Base-by-base conservation (phyloP, 139 green algal genomes). In the Chlamydomonas applanata region DNA sequence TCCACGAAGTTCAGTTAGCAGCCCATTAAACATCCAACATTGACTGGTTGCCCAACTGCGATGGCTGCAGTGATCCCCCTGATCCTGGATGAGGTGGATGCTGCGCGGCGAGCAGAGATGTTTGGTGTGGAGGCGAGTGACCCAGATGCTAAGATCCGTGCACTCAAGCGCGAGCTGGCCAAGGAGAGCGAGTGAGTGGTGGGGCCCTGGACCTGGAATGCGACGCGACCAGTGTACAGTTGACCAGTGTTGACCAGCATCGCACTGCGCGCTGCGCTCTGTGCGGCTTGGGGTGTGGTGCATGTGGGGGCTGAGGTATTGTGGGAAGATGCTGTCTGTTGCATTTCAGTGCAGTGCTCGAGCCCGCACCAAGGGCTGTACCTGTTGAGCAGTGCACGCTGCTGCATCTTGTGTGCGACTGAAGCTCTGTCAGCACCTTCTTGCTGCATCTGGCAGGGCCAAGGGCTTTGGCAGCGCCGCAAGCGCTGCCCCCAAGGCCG, bases 111-210 rank as follows among this genome's bases (percentile, higher is more conserved):
- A 1, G 9, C 49, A 19, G 79, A 73, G 45, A 13, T 74, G 13
- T 14, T 49, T 7, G 40, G 40, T 19, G 40, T 49, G 40, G 40
- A 35, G 7, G 75, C 44, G 29, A 75, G 82, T 19, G 91, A 96
- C 69, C 79, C 86, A 13, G 79, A 82, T 16, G 87, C 85, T 4
- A 82, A 83, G 67, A 77, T 96, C 45, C 72, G 75, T 3, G 71
- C 75, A 17, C 88, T 96, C 4, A 92, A 90, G 69, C 67, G 57
- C 22, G 88, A 95, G 75, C 83, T 94, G 33, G 3, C 34, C 14
- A 67, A 66, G 32, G 52, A 67, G 5, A 16, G 13, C 16, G n/a
- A 17, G 68, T 73, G 40, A 63, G 68, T 73, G 13, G 7, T 49
- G 40, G 40, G 11, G n/a, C n/a, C n/a, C n/a, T n/a, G n/a, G n/a